Base-by-base conservation (phyloP, 169 alveolate species). In the Eimeria praecox region DNA sequence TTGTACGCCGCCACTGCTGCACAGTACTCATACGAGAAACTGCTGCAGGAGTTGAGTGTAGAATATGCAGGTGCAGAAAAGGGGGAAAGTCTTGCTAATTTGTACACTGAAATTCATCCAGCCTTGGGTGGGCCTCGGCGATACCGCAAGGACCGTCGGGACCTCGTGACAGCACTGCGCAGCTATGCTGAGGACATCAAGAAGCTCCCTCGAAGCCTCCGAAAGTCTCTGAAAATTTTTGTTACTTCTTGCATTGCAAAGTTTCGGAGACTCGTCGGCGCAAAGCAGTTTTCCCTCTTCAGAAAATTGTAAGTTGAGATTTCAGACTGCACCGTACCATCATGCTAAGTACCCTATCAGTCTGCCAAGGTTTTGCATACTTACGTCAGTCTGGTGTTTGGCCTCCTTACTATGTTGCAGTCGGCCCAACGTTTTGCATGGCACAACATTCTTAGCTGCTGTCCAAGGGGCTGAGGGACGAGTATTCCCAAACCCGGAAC, bases 71-170 rank as follows among this genome's bases (percentile, higher is more conserved):
- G 66, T 18, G 85, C 52, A 30, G 77, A 30, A 35, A 44, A n/a
- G 22, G 82, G 62, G 27, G 80, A 49, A 30, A 59, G 16, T 91
- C 75, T 93, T 22, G 27, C 54, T 42, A 59, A 59, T 33, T 2
- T 83, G 87, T 52, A 64, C 54, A 27, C 86, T 30, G 42, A 80
- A 35, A 80, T 93, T 35, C 93, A 93, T 66, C 87, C 93, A 27
- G 90, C 96, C n/a, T 78, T 80, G 33, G 96, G 93, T 14, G 93
- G 93, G 80, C 82, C 93, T 35, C 18, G 22, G 80, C 77, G 62
- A 22, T 86, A 59, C 6, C 20, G 24, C 64, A 54, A 56, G 38
- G 93, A 86, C n/a, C 77, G 80, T 46, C 46, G 62, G 80, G 64
- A 35, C 10, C 77, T 62, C 4, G 77, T 59, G 3, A 86, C 93